Evolutionary conservation across 148 eudicot genomes (phyloP), one percentile per base, ranked within the genome.

Genomic region (Cornus kousa): DNA sequence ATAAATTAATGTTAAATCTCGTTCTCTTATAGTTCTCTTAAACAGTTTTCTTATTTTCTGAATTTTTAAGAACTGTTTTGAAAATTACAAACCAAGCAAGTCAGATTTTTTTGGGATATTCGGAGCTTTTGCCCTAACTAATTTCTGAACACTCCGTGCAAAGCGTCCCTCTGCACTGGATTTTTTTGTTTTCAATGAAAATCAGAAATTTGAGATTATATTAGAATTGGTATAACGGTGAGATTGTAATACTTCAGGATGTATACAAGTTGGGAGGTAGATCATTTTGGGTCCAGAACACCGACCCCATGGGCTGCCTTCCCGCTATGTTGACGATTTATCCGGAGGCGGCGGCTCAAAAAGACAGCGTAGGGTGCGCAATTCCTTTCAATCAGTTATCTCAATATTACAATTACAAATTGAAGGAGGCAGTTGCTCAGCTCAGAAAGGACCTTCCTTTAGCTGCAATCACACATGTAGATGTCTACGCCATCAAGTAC

Each of bases 401-500:
- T 53, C 19, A 14, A 4, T 53, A 11, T 14, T 53, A 11, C 59
- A 53, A 53, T 53, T 53, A 12, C 59, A 53, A 14, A 4, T 53
- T 53, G 59, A 53, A 53, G 19, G 59, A 53, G 59, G 59, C 19
- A 1, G 59, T 53, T 53, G 19, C 19, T 53, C 59, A 53, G 12
- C 59, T 79, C 22, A 22, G 82, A 23, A 20, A 65, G 9, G 73
- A 79, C 2, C 82, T 79, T 19, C 77, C 66, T 31, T 46, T 31
- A 12, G 82, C 82, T 43, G 72, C 82, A 16, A 17, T 79, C 67
- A 79, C 82, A 3, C 67, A 67, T 9, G 82, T 79, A 5, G 82
- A 79, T 74, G 50, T 79, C 17, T 66, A 79, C 32, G 19, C 77
- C 14, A 72, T 39, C 35, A 67, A 65, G 24, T 79, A 79, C n/a